Evolutionary conservation across 768 basidiomycete species (phyloP).

Genomic region (Harrya chromipes): DNA sequence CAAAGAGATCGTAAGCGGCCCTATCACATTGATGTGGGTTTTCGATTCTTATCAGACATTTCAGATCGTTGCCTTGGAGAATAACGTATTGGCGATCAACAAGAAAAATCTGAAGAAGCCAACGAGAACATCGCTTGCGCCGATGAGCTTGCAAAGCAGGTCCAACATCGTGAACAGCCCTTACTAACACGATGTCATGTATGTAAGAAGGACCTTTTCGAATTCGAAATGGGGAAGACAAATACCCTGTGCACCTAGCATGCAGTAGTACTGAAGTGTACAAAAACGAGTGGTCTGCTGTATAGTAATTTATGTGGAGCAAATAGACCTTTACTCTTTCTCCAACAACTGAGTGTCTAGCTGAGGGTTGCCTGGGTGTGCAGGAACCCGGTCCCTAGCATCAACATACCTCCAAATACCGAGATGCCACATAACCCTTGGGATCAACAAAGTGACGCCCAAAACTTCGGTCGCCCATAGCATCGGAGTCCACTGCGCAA

Average conservation of each 20-base stretch:
- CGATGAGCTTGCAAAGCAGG: slow-evolving; percentile 42
- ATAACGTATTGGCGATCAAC: slow-evolving; percentile 91
- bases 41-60: slow-evolving; percentile 5
- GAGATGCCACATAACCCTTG: slow-evolving; percentile 70
- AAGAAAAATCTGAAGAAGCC: slow-evolving; percentile 90
- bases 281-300: neutral
- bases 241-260: slow-evolving; percentile 13
- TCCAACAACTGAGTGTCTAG: neutral
- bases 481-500: slow-evolving; percentile 64
- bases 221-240: slow-evolving; percentile 4
- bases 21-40: neutral
- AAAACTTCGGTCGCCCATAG: slow-evolving; percentile 63
- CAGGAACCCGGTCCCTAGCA: slow-evolving; percentile 46
- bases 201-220: slow-evolving; percentile 1
- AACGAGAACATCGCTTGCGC: slow-evolving; percentile 67
- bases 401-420: slow-evolving; percentile 75
- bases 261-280: neutral
- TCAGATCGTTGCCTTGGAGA: slow-evolving; percentile 93
- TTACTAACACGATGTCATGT: slow-evolving; percentile 35
- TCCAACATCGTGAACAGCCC: slow-evolving; percentile 71
- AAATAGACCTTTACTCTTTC: slow-evolving; percentile 20
- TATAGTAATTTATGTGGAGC: slow-evolving; percentile 11
- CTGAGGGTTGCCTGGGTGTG: neutral
- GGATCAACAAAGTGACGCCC: slow-evolving; percentile 64
- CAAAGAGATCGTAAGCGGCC: slow-evolving; percentile 78